Conservation (phyloP, 1,284 basidiomycete species). For the Apiotrichum gamsii region DNA sequence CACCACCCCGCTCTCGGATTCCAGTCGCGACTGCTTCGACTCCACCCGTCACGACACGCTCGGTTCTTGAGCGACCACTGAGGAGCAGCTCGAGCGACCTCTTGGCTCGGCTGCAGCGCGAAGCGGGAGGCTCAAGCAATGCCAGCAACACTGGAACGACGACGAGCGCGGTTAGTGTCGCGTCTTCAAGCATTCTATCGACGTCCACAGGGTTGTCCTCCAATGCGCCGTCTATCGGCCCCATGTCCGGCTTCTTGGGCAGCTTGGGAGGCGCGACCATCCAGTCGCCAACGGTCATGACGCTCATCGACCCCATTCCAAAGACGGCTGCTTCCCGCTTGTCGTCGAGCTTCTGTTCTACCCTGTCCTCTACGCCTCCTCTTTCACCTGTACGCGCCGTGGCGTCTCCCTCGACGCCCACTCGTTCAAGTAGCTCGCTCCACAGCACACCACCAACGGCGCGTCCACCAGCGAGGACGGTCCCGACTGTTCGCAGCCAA, state of each 20-base stretch:
- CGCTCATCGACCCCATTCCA: not conserved
- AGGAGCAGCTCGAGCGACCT: constrained; percentile 18
- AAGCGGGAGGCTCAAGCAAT: not conserved
- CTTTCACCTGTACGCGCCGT: constrained; percentile 6
- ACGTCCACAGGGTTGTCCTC: not conserved
- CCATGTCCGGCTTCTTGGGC: not conserved
- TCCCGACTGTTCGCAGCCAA: constrained; percentile 10
- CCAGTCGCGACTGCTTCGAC: too few species aligned
- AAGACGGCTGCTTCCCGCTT: not conserved
- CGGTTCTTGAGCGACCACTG: constrained; percentile 5
- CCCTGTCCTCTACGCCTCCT: constrained; percentile 7
- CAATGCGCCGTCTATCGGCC: not conserved
- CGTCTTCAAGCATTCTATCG: not conserved
- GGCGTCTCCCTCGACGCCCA: not conserved
- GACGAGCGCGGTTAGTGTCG: not conserved
- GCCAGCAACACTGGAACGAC: not conserved
- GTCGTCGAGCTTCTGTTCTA: too few species aligned
- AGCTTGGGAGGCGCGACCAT: too few species aligned
- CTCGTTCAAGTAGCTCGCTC: constrained; percentile 10
- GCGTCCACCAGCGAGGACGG: constrained; percentile 20
- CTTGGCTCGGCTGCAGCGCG: constrained; percentile 6
- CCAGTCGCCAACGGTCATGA: not conserved
- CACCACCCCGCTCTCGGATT: too few species aligned
- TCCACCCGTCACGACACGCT: not conserved
- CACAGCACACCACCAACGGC: constrained; percentile 15